Percentiles rank a stretch among this genome's conserved stretches.
phyloP scores from a whole-genome alignment of 106 monocot genomes.

The Triglochin maritima region DNA sequence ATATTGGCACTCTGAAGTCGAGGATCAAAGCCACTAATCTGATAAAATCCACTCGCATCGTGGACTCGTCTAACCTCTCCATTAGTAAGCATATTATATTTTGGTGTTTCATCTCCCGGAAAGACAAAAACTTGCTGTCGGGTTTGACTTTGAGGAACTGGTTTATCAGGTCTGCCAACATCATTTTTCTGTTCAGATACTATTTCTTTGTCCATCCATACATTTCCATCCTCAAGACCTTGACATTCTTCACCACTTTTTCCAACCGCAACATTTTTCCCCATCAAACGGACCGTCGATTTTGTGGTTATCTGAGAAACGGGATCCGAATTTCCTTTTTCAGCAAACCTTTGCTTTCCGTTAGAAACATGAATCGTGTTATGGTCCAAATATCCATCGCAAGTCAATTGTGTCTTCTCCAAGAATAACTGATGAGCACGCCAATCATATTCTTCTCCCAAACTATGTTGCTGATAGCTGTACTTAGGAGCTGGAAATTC shows the following conservation, averaged over 20 bases:
- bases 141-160: conserved; percentile 2
- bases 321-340: conserved; percentile 3
- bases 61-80: neutral
- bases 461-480: conserved; percentile 8
- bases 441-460: conserved; percentile 4
- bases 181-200: conserved; percentile 5
- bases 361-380: conserved; percentile 2
- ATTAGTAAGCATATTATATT: neutral
- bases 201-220: conserved; percentile 29
- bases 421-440: neutral
- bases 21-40: neutral
- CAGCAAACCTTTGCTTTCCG: conserved; percentile 6
- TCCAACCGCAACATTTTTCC: conserved; percentile 51
- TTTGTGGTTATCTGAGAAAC: conserved; percentile 11
- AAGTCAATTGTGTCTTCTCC: conserved; percentile 5
- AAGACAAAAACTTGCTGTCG: conserved; percentile 7
- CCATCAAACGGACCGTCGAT: conserved; percentile 73
- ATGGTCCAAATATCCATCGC: conserved; percentile 13
- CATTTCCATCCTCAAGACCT: conserved; percentile 14
- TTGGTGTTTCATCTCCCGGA: conserved; percentile 11
- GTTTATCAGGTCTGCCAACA: conserved; percentile 4
- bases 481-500: conserved; percentile 7
- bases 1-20: neutral
- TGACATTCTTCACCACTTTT: conserved; percentile 17
- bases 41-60: conserved; percentile 1